Evolutionary conservation across 225 moss, liverwort and hornwort genomes (phyloP).

Genomic region (Sphagnum tenellum): DNA sequence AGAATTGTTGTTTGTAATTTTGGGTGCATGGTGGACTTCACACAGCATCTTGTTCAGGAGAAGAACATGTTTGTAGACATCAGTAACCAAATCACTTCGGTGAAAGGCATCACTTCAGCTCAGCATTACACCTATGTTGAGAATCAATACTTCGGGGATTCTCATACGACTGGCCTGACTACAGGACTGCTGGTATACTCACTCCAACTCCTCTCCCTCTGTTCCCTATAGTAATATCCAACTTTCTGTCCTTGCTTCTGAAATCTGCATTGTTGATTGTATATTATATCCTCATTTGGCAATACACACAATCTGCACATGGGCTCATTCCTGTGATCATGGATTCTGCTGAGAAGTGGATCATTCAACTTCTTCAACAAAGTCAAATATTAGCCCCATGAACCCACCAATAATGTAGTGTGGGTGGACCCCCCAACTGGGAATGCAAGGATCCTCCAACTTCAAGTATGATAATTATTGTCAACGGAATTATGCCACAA

Average conservation of each 20-base stretch:
- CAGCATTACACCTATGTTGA: constrained; percentile 86
- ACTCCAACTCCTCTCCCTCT: neutral
- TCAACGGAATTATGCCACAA: no score
- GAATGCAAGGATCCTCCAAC: neutral
- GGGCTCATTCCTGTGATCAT: neutral
- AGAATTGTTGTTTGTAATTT: neutral
- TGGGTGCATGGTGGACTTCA: neutral
- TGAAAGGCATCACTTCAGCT: constrained; percentile 76
- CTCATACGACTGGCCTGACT: constrained; percentile 94
- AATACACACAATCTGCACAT: no score
- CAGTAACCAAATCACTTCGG: constrained; percentile 79
- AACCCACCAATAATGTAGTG: no score
- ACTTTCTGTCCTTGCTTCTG: neutral
- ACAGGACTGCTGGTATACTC: constrained; percentile 56
- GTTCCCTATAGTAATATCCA: neutral
- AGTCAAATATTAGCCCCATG: neutral
- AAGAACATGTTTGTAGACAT: constrained; percentile 69
- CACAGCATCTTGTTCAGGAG: constrained; percentile 65
- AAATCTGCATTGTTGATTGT: neutral
- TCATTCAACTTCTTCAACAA: neutral
- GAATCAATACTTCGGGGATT: constrained; percentile 83
- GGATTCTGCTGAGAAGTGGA: neutral
- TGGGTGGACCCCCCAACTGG: no score
- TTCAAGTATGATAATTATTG: no score
- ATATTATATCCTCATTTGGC: no score